Evolutionary conservation across 768 basidiomycete genomes (phyloP).

Genomic region (Rhodotorula paludigena): DNA sequence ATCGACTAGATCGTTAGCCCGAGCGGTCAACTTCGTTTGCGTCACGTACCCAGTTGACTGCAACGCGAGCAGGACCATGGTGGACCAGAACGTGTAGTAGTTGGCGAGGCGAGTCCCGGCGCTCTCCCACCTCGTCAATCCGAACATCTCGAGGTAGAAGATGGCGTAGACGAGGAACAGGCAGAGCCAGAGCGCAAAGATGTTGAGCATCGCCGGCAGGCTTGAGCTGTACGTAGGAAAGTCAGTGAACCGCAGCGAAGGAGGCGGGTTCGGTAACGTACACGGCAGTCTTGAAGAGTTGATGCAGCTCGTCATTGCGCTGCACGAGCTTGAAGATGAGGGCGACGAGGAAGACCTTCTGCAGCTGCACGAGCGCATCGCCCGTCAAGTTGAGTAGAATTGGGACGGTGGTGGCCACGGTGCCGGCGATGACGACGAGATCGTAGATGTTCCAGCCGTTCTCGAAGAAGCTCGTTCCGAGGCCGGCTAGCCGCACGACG

Average conservation of each 20-base stretch:
- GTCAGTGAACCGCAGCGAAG: constrained; percentile 7
- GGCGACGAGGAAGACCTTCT: constrained; percentile 81
- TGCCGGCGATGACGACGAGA: constrained; percentile 69
- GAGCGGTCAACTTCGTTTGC: background rate
- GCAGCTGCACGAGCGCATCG: constrained; percentile 52
- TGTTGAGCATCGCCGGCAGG: constrained; percentile 74
- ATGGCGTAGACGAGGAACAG: constrained; percentile 89
- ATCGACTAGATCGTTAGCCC: constrained; percentile 10
- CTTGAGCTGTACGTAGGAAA: constrained; percentile 56
- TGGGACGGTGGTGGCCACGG: constrained; percentile 73
- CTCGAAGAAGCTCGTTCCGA: constrained; percentile 77
- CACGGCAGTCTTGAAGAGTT: constrained; percentile 94
- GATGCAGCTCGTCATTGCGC: constrained; percentile 77
- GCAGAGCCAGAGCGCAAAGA: constrained; percentile 81
- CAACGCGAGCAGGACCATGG: constrained; percentile 83
- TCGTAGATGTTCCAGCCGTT: constrained; percentile 96
- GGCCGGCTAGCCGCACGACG: constrained; percentile 67
- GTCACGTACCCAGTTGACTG: constrained; percentile 79
- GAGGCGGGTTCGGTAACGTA: constrained; percentile 50
- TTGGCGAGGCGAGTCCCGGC: constrained; percentile 67
- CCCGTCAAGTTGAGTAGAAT: constrained; percentile 56
- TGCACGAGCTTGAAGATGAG: constrained; percentile 94
- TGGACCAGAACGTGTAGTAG: constrained; percentile 69
- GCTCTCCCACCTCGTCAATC: constrained; percentile 76
- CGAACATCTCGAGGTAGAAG: constrained; percentile 82